Conservation (phyloP, 2,329 filamentous ascomycete genomes). For the Tolypocladium capitatum region DNA sequence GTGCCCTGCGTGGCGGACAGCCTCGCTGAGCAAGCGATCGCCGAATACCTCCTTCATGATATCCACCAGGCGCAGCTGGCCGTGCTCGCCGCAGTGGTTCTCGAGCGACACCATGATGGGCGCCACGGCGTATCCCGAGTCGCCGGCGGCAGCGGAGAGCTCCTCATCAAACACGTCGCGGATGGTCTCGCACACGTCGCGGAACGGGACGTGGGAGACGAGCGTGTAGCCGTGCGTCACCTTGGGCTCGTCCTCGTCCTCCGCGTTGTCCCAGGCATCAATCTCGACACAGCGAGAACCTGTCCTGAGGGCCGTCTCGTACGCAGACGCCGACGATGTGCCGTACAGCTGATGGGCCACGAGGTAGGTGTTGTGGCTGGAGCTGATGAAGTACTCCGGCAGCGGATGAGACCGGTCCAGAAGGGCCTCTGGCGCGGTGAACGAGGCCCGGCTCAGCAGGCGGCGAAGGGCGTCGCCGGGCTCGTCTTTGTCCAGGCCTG, state of each 20-base stretch:
- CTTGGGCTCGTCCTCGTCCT: slow-evolving; percentile 49
- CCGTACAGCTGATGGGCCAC: slow-evolving; percentile 58
- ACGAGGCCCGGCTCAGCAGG: slow-evolving; percentile 43
- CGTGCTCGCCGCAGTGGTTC: slow-evolving; percentile 48
- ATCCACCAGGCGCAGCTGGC: slow-evolving; percentile 46
- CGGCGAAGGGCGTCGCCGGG: slow-evolving; percentile 31
- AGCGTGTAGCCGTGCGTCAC: slow-evolving; percentile 59
- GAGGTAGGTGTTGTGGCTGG: slow-evolving; percentile 62
- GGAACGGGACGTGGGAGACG: slow-evolving; percentile 52
- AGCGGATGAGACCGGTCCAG: slow-evolving; percentile 46
- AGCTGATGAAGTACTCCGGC: slow-evolving; percentile 60
- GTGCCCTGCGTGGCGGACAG: slow-evolving; percentile 41
- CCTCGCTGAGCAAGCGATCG: slow-evolving; percentile 43
- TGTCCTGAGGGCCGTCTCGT: slow-evolving; percentile 46
- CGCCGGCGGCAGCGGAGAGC: slow-evolving; percentile 23
- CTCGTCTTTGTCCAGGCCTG: slow-evolving; percentile 26
- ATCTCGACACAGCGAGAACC: slow-evolving; percentile 62
- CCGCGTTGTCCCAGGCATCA: slow-evolving; percentile 56
- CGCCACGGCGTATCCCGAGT: slow-evolving; percentile 29
- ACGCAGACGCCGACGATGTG: slow-evolving; percentile 46
- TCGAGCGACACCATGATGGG: slow-evolving; percentile 54
- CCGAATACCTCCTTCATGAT: slow-evolving; percentile 55
- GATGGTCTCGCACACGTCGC: slow-evolving; percentile 51
- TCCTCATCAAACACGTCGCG: slow-evolving; percentile 49
- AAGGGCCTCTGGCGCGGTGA: slow-evolving; percentile 39